These are phyloP conservation scores for Lepidium aucheri DNA, from an alignment of 345 rosid genomes.

Conservation along the genomic window DNA sequence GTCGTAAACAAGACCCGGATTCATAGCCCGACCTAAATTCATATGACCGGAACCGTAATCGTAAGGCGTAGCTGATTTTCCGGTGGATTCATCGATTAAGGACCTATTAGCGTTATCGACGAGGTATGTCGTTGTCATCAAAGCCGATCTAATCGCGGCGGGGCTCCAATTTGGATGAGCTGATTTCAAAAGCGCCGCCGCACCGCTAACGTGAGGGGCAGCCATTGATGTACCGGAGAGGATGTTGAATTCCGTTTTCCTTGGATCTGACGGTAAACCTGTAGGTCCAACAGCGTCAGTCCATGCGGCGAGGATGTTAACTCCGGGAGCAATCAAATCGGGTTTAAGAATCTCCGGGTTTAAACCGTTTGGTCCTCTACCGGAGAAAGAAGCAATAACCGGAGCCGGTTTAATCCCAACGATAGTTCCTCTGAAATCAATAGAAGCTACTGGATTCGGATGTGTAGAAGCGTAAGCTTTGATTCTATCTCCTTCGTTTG, in stretches of 20 bases:
- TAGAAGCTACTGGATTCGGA: constrained; percentile 41
- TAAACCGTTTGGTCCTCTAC: constrained; percentile 68
- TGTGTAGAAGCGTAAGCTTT: constrained; percentile 44
- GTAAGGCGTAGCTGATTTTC: constrained; percentile 49
- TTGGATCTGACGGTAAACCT: constrained; percentile 49
- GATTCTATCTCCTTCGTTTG: constrained; percentile 55
- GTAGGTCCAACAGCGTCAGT: constrained; percentile 68
- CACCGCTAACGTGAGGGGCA: constrained; percentile 75
- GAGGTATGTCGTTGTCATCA: constrained; percentile 78
- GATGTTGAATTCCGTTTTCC: constrained; percentile 72
- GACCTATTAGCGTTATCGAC: constrained; percentile 35
- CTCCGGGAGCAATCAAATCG: constrained; percentile 57
- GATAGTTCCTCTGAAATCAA: constrained; percentile 61
- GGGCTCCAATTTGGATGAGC: constrained; percentile 79
- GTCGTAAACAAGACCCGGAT: constrained; percentile 74
- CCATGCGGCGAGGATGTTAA: constrained; percentile 80
- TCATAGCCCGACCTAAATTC: constrained; percentile 62
- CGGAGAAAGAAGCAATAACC: constrained; percentile 77
- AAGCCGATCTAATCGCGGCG: constrained; percentile 60
- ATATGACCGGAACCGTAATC: constrained; percentile 69
- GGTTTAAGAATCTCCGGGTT: constrained; percentile 74
- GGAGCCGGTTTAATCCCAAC: constrained; percentile 78
- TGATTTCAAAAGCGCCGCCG: constrained; percentile 76
- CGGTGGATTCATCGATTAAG: constrained; percentile 54
- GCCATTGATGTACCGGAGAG: constrained; percentile 89